Percentiles rank a stretch among this genome's conserved stretches.
Conservation (phyloP, 2,329 filamentous ascomycete genomes). For the Aspergillus uvarum region DNA sequence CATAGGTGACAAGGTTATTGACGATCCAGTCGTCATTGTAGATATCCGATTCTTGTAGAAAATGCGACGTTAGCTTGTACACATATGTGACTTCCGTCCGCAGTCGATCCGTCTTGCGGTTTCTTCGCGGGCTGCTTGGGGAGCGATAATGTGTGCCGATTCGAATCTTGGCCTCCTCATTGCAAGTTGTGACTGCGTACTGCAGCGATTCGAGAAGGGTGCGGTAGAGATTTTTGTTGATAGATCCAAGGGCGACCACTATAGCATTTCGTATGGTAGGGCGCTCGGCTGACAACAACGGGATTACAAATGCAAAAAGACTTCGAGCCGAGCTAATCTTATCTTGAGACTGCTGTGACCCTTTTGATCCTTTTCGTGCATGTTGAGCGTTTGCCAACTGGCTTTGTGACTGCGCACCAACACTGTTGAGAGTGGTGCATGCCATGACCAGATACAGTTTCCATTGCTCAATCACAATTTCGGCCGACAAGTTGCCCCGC, state of each 20-base stretch:
- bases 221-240: slow-evolving; percentile 90
- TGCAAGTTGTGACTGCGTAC: slow-evolving; percentile 79
- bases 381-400: slow-evolving; percentile 69
- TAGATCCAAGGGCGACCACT: slow-evolving; percentile 86
- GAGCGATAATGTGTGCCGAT: slow-evolving; percentile 76
- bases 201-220: slow-evolving; percentile 88
- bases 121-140: slow-evolving; percentile 77
- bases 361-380: slow-evolving; percentile 73
- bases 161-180: slow-evolving; percentile 80
- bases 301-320: slow-evolving; percentile 88
- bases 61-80: slow-evolving; percentile 89
- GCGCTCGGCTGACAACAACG: slow-evolving; percentile 76
- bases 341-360: slow-evolving; percentile 63
- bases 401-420: slow-evolving; percentile 63
- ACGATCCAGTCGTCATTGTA: slow-evolving; percentile 88
- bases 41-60: slow-evolving; percentile 74
- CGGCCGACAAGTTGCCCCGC: slow-evolving; percentile 67
- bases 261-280: slow-evolving; percentile 83
- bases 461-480: slow-evolving; percentile 94
- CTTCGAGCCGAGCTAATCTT: slow-evolving; percentile 86
- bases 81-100: slow-evolving; percentile 95
- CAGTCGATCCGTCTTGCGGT: slow-evolving; percentile 78
- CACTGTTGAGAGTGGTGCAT: slow-evolving; percentile 88
- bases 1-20: slow-evolving; percentile 82
- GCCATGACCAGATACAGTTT: slow-evolving; percentile 96